Conservation (phyloP, 2,329 filamentous ascomycete genomes). For the Ophiostoma australiae region DNA sequence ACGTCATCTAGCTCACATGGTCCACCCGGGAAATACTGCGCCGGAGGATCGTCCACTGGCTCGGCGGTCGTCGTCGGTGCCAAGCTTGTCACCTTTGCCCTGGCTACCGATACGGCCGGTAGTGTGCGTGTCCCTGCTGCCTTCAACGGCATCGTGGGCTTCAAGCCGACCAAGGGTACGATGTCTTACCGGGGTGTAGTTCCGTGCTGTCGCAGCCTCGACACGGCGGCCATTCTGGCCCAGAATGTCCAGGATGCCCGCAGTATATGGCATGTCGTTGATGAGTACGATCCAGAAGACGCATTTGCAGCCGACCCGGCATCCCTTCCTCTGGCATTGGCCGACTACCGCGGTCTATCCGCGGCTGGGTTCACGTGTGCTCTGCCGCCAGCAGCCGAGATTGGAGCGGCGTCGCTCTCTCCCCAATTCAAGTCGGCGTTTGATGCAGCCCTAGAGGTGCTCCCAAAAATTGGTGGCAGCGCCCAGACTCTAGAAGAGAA, state of each 20-base stretch:
- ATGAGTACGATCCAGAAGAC: neutral
- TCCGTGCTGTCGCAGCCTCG: neutral
- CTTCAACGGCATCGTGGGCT: neutral
- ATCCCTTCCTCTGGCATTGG: neutral
- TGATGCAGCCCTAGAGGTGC: neutral
- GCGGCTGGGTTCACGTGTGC: constrained; percentile 2
- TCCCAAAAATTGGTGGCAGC: neutral
- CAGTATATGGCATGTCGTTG: neutral
- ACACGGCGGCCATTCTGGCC: neutral
- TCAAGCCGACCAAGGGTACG: neutral
- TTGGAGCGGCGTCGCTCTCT: neutral
- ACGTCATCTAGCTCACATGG: constrained; percentile 31
- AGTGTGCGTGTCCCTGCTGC: neutral
- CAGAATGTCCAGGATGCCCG: neutral
- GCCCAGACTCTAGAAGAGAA: neutral
- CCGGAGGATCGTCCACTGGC: neutral
- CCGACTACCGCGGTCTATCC: neutral
- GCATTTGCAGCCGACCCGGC: neutral
- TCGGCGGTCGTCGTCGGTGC: neutral
- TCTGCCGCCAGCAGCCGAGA: neutral
- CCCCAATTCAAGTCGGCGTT: neutral
- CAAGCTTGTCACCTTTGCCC: neutral
- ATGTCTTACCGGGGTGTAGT: neutral
- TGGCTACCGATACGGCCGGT: neutral
- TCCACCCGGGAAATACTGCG: neutral